A percentile compares a stretch with the other conserved stretches of the same genome.
phyloP scores from a whole-genome alignment of 805 yeast species.

The Hanseniaspora occidentalis region DNA sequence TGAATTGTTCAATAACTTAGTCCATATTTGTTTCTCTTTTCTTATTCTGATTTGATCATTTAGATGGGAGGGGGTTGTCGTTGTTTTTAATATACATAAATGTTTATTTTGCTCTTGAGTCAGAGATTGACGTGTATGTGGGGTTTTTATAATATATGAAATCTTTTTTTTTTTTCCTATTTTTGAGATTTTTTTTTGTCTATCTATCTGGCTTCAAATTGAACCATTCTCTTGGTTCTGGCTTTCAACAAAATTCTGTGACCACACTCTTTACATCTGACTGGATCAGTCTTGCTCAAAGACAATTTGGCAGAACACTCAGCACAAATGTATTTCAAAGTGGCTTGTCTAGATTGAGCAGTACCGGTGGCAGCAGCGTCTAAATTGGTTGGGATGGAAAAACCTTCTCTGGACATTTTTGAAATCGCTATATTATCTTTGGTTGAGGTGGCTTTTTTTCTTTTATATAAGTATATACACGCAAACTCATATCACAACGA shows the following conservation, averaged over 20 bases:
- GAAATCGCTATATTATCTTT: background rate
- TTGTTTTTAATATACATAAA: too few species aligned
- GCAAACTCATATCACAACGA: too few species aligned
- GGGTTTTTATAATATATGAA: too few species aligned
- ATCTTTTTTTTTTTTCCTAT: background rate
- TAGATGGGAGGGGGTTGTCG: too few species aligned
- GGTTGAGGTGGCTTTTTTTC: background rate
- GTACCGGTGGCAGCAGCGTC: constrained; percentile 84
- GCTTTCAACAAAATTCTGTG: constrained; percentile 96
- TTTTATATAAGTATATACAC: too few species aligned
- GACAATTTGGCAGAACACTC: constrained; percentile 88
- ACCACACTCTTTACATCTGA: constrained; percentile 97
- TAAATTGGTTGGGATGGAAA: constrained; percentile 66
- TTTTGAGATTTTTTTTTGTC: background rate
- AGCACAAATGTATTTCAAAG: constrained; percentile 90
- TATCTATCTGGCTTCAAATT: constrained; percentile 61
- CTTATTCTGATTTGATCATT: too few species aligned
- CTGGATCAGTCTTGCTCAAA: constrained; percentile 86
- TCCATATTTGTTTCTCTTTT: too few species aligned
- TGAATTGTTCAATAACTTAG: too few species aligned
- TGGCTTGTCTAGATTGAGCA: constrained; percentile 54
- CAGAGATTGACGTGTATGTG: too few species aligned
- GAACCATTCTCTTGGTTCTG: constrained; percentile 93
- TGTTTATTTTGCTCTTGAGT: too few species aligned
- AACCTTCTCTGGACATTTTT: constrained; percentile 67